These are phyloP conservation scores for Boletus edulis DNA, from an alignment of 768 basidiomycete species.

Conservation along the genomic window DNA sequence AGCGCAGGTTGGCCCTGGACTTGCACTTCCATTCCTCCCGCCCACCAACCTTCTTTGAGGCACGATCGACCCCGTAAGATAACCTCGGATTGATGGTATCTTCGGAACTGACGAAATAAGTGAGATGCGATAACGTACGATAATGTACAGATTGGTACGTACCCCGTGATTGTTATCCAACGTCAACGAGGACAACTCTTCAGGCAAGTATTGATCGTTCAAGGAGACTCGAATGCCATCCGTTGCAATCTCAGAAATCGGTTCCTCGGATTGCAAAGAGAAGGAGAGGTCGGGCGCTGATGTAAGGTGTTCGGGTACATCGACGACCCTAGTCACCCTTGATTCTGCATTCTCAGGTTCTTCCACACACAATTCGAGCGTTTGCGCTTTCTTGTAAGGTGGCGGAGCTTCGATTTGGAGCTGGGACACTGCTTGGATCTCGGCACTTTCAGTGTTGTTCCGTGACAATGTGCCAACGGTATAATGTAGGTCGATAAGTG, in stretches of 20 bases:
- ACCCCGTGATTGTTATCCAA: slow-evolving; percentile 37
- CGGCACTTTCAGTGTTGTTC: not conserved
- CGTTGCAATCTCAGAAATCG: slow-evolving; percentile 20
- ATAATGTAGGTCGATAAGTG: slow-evolving; percentile 47
- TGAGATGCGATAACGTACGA: slow-evolving; percentile 3
- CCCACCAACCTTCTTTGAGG: slow-evolving; percentile 48
- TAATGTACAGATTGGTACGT: not conserved
- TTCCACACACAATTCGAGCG: not conserved
- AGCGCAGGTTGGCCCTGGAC: slow-evolving; percentile 39
- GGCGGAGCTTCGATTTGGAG: slow-evolving; percentile 11
- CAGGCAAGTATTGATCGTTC: slow-evolving; percentile 21
- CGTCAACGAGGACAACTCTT: slow-evolving; percentile 19
- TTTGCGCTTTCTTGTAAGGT: slow-evolving; percentile 17
- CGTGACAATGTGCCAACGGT: slow-evolving; percentile 29
- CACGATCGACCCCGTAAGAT: slow-evolving; percentile 34
- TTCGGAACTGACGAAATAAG: slow-evolving; percentile 36
- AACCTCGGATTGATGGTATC: slow-evolving; percentile 52
- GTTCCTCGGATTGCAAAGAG: slow-evolving; percentile 1
- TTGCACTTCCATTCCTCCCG: slow-evolving; percentile 40
- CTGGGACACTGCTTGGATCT: not conserved
- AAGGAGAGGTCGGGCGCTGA: not conserved
- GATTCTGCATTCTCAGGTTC: not conserved
- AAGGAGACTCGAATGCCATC: slow-evolving; percentile 13
- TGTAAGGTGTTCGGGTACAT: not conserved
- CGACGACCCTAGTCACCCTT: not conserved